Percentiles rank a stretch among this genome's conserved stretches.
Evolutionary conservation across 306 rosid species (phyloP).

Genomic region (Senna siamea): DNA sequence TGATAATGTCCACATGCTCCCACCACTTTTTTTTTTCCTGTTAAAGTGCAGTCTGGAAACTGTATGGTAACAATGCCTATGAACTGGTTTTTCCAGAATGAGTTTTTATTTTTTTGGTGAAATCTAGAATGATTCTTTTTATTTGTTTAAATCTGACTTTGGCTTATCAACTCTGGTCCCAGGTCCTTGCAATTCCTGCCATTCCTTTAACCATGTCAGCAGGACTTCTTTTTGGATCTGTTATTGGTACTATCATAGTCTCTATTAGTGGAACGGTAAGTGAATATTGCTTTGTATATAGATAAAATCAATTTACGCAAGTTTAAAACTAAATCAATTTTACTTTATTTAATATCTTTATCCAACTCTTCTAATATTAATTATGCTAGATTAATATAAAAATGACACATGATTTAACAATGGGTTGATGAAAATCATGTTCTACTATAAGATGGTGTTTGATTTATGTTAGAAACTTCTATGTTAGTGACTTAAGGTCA

Average conservation of each 20-base stretch:
- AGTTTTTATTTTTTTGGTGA: neutral
- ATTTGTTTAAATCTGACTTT: conserved; percentile 35
- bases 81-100: neutral
- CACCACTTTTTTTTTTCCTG: neutral
- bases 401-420: neutral
- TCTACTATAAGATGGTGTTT: neutral
- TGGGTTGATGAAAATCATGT: neutral
- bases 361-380: neutral
- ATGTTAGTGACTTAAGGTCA: neutral
- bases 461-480: neutral
- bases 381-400: neutral
- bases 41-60: conserved; percentile 1
- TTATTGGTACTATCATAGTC: conserved; percentile 83
- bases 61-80: neutral
- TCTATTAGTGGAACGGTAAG: conserved; percentile 94
- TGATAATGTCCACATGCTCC: conserved; percentile 10
- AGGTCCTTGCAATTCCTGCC: conserved; percentile 97
- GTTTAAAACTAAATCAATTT: neutral
- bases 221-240: conserved; percentile 92
- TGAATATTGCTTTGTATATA: neutral
- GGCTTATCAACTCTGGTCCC: conserved; percentile 37
- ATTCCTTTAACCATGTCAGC: conserved; percentile 95
- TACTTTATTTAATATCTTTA: neutral
- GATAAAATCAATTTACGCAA: neutral
- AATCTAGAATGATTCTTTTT: neutral